Percentiles rank a stretch among this genome's conserved stretches.
Evolutionary conservation across 352 stramenopile genomes (phyloP).

Genomic region (Pythium plurisporium): DNA sequence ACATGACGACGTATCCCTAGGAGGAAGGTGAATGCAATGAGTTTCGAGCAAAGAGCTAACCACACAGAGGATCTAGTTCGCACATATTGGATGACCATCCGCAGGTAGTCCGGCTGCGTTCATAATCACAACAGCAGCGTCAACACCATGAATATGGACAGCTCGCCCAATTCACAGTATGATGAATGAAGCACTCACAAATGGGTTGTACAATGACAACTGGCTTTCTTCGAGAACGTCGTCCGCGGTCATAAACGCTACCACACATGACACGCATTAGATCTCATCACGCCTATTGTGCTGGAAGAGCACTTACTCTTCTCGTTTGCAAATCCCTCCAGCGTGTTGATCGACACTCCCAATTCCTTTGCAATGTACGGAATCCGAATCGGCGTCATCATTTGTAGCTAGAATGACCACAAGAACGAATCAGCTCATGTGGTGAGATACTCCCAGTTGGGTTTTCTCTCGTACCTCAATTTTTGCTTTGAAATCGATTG

Average conservation of each 20-base stretch:
- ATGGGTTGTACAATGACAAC: constrained; percentile 74
- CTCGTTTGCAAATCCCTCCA: constrained; percentile 82
- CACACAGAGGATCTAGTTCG: not conserved
- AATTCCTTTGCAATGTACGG: constrained; percentile 83
- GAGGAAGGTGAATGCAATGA: not conserved
- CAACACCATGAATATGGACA: no score
- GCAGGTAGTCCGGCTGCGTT: constrained; percentile 68
- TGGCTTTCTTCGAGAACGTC: constrained; percentile 82
- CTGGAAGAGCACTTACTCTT: constrained; percentile 61
- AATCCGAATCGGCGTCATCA: constrained; percentile 85
- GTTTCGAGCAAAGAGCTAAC: not conserved
- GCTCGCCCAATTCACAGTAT: no score
- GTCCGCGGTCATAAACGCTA: constrained; percentile 82
- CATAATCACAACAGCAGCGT: no score
- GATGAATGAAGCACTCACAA: constrained; percentile 36
- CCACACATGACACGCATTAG: not conserved
- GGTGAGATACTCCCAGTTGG: no score
- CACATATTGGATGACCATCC: constrained; percentile 89
- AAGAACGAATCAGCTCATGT: not conserved
- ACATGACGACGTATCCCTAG: constrained; percentile 87
- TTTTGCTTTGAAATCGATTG: constrained; percentile 69
- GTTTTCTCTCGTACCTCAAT: constrained; percentile 53
- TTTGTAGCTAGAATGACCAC: constrained; percentile 57
- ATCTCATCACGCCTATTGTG: no score
- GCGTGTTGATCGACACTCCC: constrained; percentile 60